These are phyloP conservation scores for Helichrysum umbraculigerum DNA, from an alignment of 129 eudicot species.

Conservation along the genomic window DNA sequence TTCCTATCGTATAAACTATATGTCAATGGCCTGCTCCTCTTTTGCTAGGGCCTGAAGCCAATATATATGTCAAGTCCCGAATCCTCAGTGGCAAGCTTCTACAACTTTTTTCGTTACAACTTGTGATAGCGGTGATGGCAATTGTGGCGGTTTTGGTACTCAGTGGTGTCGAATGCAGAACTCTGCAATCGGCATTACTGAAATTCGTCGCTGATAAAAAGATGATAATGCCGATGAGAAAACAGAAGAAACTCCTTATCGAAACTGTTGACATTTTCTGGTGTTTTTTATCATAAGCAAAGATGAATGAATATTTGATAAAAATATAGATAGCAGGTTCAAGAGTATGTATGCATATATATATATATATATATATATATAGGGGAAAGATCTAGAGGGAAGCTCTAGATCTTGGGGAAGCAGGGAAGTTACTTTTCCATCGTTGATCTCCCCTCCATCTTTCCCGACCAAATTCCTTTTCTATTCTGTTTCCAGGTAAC, in stretches of 20 bases:
- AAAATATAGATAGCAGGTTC: not conserved
- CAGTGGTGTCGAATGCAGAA: not conserved
- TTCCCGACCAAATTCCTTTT: too few species aligned
- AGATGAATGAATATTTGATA: not conserved
- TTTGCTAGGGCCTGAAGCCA: constrained; percentile 29
- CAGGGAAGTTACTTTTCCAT: too few species aligned
- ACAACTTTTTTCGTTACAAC: not conserved
- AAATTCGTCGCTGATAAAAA: not conserved
- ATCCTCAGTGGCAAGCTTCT: constrained; percentile 5
- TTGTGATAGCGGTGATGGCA: not conserved
- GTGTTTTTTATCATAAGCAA: not conserved
- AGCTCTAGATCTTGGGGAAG: too few species aligned
- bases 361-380: too few species aligned
- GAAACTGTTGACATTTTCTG: not conserved
- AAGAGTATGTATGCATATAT: not conserved
- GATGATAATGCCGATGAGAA: not conserved
- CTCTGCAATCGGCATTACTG: not conserved
- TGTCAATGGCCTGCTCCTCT: constrained; percentile 20
- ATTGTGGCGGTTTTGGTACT: not conserved
- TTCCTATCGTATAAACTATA: not conserved
- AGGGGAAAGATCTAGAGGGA: too few species aligned
- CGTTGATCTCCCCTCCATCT: too few species aligned
- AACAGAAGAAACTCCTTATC: constrained; percentile 10
- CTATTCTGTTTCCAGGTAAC: too few species aligned
- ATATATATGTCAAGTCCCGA: not conserved